Percentiles rank a stretch among this genome's conserved stretches.
Conservation (phyloP, 495 filamentous ascomycete genomes). For the Parachaetomium inaequale region DNA sequence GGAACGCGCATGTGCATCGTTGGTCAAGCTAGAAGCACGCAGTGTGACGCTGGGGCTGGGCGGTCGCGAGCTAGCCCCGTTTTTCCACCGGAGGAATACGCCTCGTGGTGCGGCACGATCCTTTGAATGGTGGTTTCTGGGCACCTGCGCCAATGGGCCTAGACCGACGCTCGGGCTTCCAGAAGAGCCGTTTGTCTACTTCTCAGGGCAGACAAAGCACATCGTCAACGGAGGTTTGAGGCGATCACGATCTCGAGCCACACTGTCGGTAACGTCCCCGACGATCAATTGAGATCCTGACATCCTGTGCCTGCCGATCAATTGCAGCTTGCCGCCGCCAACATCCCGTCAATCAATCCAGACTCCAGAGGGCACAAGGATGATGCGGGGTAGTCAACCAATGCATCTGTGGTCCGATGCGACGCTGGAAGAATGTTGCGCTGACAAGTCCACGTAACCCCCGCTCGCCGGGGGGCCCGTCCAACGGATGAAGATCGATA, state of each 20-base stretch:
- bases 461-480: neutral
- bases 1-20: conserved; percentile 4
- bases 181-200: neutral
- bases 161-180: neutral
- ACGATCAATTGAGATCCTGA: neutral
- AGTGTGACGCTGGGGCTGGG: neutral
- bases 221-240: neutral
- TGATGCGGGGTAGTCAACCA: neutral
- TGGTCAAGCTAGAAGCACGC: neutral
- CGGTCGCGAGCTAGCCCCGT: neutral
- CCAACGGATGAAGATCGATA: neutral
- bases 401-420: neutral
- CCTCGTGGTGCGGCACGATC: neutral
- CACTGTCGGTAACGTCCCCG: neutral
- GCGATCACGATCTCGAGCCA: neutral
- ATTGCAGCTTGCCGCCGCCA: neutral
- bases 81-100: neutral
- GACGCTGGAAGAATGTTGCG: neutral
- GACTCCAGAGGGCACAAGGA: neutral
- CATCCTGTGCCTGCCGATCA: neutral
- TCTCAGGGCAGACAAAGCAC: neutral
- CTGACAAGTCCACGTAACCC: neutral
- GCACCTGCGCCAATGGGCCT: neutral
- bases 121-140: neutral
- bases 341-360: neutral